A percentile compares a stretch with the other conserved stretches of the same genome.
phyloP scores from a whole-genome alignment of 768 basidiomycete species.

The Leccinum barrowsii region DNA sequence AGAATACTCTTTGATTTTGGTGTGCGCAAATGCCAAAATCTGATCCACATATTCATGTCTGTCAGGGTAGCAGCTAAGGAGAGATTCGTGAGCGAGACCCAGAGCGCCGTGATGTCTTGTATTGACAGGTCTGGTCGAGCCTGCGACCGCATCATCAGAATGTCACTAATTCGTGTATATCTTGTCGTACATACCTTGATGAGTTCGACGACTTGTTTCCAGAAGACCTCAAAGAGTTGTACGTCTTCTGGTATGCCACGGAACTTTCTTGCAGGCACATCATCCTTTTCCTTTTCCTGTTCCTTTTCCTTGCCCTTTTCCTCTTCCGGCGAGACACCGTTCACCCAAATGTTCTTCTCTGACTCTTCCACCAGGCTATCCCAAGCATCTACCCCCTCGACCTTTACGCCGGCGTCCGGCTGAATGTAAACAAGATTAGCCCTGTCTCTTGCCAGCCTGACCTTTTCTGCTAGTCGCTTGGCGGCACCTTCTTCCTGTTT shows the following conservation, averaged over 20 bases:
- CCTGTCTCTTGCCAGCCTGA: slow-evolving; percentile 67
- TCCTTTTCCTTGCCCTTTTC: slow-evolving; percentile 54
- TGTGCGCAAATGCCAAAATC: slow-evolving; percentile 81
- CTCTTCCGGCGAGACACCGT: slow-evolving; percentile 23
- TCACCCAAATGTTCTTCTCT: slow-evolving; percentile 17
- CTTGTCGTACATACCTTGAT: slow-evolving; percentile 68
- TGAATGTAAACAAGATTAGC: slow-evolving; percentile 49
- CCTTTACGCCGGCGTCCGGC: slow-evolving; percentile 12
- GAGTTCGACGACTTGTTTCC: slow-evolving; percentile 93
- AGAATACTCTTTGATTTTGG: slow-evolving; percentile 76
- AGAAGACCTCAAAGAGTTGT: slow-evolving; percentile 98
- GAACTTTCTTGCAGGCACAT: slow-evolving; percentile 62
- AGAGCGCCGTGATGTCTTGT: slow-evolving; percentile 93
- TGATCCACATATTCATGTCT: slow-evolving; percentile 96
- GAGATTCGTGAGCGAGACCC: slow-evolving; percentile 86
- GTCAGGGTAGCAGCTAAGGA: slow-evolving; percentile 96
- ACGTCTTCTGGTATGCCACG: slow-evolving; percentile 94
- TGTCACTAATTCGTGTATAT: neutral
- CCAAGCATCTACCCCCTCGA: slow-evolving; percentile 22
- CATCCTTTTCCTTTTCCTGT: slow-evolving; percentile 38
- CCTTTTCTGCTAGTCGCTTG: slow-evolving; percentile 80
- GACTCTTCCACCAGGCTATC: slow-evolving; percentile 19
- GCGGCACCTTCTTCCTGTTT: slow-evolving; percentile 92
- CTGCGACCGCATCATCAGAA: slow-evolving; percentile 37
- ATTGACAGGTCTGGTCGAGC: slow-evolving; percentile 96